phyloP scores from a whole-genome alignment of 441 rosid species.

The Hura crepitans region DNA sequence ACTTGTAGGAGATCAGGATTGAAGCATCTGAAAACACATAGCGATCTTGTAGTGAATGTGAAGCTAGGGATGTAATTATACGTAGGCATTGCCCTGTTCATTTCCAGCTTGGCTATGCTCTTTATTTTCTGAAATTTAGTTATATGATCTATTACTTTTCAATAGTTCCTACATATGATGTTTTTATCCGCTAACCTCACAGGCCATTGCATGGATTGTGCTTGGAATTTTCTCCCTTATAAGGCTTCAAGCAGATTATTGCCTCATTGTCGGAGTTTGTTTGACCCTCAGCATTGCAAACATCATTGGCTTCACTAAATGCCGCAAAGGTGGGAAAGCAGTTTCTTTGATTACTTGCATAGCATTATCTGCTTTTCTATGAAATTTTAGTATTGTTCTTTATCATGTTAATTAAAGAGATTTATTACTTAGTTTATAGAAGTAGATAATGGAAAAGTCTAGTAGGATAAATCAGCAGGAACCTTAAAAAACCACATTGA shows the following conservation, averaged over 20 bases:
- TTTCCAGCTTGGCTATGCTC: conserved; percentile 5
- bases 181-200: conserved; percentile 15
- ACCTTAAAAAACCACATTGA: not conserved
- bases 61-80: not conserved
- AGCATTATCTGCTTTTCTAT: not conserved
- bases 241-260: conserved; percentile 92
- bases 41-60: not conserved
- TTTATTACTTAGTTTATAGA: not conserved
- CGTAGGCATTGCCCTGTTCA: not conserved
- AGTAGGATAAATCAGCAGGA: not conserved
- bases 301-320: conserved; percentile 92
- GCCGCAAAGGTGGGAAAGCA: conserved; percentile 72
- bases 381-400: not conserved
- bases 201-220: conserved; percentile 86
- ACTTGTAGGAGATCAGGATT: not conserved
- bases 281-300: conserved; percentile 86
- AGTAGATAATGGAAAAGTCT: not conserved
- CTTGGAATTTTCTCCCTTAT: conserved; percentile 90
- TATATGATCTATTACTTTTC: not conserved
- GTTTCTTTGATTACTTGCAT: conserved; percentile 7
- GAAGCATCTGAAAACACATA: not conserved
- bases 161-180: not conserved
- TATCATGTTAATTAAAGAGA: not conserved
- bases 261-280: conserved; percentile 91
- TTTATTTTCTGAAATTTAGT: not conserved